Evolutionary conservation across 2,329 filamentous ascomycete species (phyloP), one percentile per base, ranked within the genome.

Genomic region (Verticillium zaregamsianum): DNA sequence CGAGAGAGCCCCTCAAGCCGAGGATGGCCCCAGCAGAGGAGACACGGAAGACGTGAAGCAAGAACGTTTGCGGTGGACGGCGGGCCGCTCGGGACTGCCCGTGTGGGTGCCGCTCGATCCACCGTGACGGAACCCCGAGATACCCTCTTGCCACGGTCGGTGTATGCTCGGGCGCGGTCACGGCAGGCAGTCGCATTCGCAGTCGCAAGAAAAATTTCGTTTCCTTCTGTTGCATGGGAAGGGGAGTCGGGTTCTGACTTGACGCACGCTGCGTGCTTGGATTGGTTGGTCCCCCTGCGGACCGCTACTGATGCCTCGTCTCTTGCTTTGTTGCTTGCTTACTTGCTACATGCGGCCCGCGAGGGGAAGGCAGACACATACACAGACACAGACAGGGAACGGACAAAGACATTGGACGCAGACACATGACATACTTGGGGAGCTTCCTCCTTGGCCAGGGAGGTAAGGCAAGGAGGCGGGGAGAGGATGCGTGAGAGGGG

Each of bases 241-340:
- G 71, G 70, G 71, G 75, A 76, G 73, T 76, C 72, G 70, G 71
- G 69, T 57, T 57, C 69, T 74, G 68, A 69, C 69, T 72, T 72
- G 67, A 69, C 65, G 67, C 40, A 25, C 9, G n/a, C 20, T 28
- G 40, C 40, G 40, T 49, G 40, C 8, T 49, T 49, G 40, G 40
- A 11, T n/a, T 49, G 40, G 40, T 14, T 49, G 40, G 40, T 49
- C 40, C 12, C n/a, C 40, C 28, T 28, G 20, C 40, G 40, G 40
- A n/a, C 40, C n/a, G 23, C 40, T 23, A 14, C n/a, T 5, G 40
- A 49, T n/a, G 40, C n/a, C n/a, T 25, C n/a, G 20, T 49, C 40
- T 49, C n/a, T 28, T 28, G 40, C 40, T 49, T 49, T n/a, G n/a
- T 49, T 49, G n/a, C 20, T 49, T 49, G 40, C 40, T 49, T 49